Evolutionary conservation across 129 eudicot genomes (phyloP).

Genomic region (Mikania micrantha): DNA sequence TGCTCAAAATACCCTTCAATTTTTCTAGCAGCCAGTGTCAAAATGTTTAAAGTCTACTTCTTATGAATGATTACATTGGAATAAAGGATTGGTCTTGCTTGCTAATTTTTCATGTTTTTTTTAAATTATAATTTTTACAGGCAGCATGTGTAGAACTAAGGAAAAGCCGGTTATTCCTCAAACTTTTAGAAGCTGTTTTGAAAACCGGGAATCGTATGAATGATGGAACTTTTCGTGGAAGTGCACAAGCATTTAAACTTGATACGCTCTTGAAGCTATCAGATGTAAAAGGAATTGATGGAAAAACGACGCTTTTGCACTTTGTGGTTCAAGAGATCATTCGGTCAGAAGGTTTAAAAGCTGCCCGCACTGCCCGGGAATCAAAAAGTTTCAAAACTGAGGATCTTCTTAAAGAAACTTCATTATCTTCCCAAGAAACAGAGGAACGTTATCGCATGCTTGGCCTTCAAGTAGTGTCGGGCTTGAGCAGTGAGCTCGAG

Average conservation of each 20-base stretch:
- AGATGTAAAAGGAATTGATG: slow-evolving; percentile 89
- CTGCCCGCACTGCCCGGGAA: slow-evolving; percentile 56
- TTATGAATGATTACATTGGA: neutral
- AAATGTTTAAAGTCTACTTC: no score
- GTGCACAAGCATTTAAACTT: slow-evolving; percentile 97
- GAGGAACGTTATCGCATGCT: slow-evolving; percentile 64
- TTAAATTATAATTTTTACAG: slow-evolving; percentile 27
- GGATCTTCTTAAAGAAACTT: slow-evolving; percentile 52
- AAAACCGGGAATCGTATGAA: slow-evolving; percentile 99
- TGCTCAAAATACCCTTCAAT: no score
- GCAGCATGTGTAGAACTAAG: slow-evolving; percentile 87
- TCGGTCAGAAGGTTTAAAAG: slow-evolving; percentile 86
- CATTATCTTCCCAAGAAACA: slow-evolving; percentile 33
- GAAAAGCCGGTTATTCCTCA: slow-evolving; percentile 74
- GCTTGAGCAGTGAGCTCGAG: slow-evolving; percentile 62
- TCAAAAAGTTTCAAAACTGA: slow-evolving; percentile 53
- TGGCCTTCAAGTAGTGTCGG: slow-evolving; percentile 83
- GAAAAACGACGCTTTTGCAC: slow-evolving; percentile 91
- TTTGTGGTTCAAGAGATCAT: slow-evolving; percentile 94
- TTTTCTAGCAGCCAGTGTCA: no score
- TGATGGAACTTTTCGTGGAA: slow-evolving; percentile 90
- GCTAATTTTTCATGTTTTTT: neutral
- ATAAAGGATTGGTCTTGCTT: neutral
- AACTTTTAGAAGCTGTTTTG: slow-evolving; percentile 94
- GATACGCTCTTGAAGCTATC: slow-evolving; percentile 86